These are phyloP conservation scores for Pugionium cornutum DNA, from an alignment of 345 rosid genomes.

Conservation along the genomic window DNA sequence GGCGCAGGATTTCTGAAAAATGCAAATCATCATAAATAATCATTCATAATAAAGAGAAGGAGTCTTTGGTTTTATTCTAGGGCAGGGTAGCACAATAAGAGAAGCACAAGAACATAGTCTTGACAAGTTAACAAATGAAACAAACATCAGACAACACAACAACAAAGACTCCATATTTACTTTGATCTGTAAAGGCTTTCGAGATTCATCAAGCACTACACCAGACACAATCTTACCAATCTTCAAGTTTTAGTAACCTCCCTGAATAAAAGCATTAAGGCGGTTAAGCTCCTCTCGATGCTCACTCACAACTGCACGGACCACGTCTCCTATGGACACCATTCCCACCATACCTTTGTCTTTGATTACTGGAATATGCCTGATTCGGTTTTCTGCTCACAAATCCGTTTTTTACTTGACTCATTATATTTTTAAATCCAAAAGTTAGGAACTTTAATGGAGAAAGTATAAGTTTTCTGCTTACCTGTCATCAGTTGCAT, in stretches of 20 bases:
- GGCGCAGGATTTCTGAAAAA: not conserved
- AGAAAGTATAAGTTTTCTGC: not conserved
- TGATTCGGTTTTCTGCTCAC: conserved; percentile 77
- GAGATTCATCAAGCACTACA: conserved; percentile 19
- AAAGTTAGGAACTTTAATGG: not conserved
- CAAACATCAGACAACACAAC: conserved; percentile 29
- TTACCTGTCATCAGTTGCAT: conserved; percentile 99
- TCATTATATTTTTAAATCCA: not conserved
- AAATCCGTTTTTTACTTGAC: not conserved
- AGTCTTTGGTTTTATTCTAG: not conserved
- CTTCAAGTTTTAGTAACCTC: conserved; percentile 72
- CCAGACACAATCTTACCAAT: conserved; percentile 15
- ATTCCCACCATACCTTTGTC: conserved; percentile 88
- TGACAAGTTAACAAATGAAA: not conserved
- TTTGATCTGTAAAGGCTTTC: conserved; percentile 17
- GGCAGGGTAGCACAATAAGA: not conserved
- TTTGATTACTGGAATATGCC: conserved; percentile 91
- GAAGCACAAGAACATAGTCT: not conserved
- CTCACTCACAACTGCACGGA: conserved; percentile 95
- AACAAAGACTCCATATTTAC: conserved; percentile 31
- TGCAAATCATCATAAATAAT: not conserved
- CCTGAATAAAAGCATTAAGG: conserved; percentile 85
- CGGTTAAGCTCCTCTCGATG: conserved; percentile 92
- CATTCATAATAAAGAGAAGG: not conserved
- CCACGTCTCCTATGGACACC: conserved; percentile 99